Evolutionary conservation across 108 stramenopile species (phyloP).

Genomic region (Fragilariopsis cylindrus): DNA sequence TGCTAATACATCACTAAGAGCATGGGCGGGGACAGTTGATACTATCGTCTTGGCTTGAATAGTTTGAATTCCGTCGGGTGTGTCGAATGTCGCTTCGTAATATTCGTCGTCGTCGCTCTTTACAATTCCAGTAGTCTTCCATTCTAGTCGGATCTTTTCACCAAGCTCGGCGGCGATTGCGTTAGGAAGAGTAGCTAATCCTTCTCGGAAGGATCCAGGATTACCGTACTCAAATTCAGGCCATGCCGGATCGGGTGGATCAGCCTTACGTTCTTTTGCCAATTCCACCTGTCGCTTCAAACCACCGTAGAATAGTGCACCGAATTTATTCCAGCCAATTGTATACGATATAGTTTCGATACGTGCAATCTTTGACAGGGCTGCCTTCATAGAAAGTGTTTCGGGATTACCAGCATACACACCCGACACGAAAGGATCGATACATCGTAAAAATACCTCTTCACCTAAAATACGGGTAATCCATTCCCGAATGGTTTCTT

Average conservation of each 20-base stretch:
- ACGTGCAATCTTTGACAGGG: constrained; percentile 87
- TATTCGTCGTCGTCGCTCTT: constrained; percentile 35
- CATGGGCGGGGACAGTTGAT: constrained; percentile 86
- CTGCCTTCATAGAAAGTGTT: constrained; percentile 87
- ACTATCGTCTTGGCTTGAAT: constrained; percentile 66
- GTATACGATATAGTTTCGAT: constrained; percentile 74
- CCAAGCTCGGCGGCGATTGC: constrained; percentile 68
- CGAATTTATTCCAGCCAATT: constrained; percentile 81
- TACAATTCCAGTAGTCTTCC: constrained; percentile 62
- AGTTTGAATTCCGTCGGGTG: constrained; percentile 58
- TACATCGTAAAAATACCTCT: constrained; percentile 87
- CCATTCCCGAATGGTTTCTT: constrained; percentile 95
- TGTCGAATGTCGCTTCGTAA: constrained; percentile 77
- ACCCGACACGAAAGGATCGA: constrained; percentile 96
- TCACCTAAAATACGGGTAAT: constrained; percentile 90
- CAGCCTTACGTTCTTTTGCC: constrained; percentile 76
- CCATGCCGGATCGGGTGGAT: constrained; percentile 76
- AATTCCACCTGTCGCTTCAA: constrained; percentile 75
- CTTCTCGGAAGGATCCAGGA: constrained; percentile 85
- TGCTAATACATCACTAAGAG: constrained; percentile 51
- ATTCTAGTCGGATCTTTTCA: constrained; percentile 65
- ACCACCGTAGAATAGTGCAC: constrained; percentile 86
- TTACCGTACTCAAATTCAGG: constrained; percentile 84
- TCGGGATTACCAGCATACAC: constrained; percentile 97
- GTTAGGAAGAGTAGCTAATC: constrained; percentile 83